Conservation (phyloP, 371 early-diverging fungal genomes). For the Mortierella polycephala region DNA sequence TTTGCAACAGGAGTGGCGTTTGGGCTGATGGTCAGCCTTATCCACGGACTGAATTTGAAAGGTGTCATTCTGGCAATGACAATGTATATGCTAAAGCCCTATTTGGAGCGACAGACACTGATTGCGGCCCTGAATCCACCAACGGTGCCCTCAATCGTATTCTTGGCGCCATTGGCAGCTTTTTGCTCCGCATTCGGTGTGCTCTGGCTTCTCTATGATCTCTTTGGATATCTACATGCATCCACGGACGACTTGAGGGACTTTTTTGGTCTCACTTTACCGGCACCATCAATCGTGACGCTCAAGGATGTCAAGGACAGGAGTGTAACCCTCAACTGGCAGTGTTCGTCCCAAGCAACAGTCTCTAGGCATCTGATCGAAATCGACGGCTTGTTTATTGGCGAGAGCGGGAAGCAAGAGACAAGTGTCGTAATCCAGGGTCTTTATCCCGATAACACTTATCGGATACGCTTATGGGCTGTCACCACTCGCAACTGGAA, state of each 20-base stretch:
- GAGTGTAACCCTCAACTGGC: slow-evolving; percentile 57
- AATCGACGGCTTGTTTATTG: slow-evolving; percentile 60
- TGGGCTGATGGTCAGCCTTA: slow-evolving; percentile 59
- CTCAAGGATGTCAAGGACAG: slow-evolving; percentile 59
- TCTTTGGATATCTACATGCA: slow-evolving; percentile 51
- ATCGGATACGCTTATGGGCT: slow-evolving; percentile 64
- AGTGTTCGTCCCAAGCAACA: slow-evolving; percentile 45
- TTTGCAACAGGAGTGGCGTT: slow-evolving; percentile 60
- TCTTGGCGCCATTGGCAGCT: slow-evolving; percentile 59
- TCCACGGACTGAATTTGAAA: slow-evolving; percentile 60
- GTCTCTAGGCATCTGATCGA: slow-evolving; percentile 59
- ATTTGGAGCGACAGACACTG: slow-evolving; percentile 52
- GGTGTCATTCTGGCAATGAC: slow-evolving; percentile 58
- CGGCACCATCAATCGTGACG: slow-evolving; percentile 56
- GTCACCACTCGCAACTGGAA: slow-evolving; percentile 57
- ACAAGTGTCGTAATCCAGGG: slow-evolving; percentile 59
- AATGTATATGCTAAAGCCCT: slow-evolving; percentile 58
- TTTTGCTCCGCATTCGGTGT: slow-evolving; percentile 61
- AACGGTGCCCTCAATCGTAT: slow-evolving; percentile 47
- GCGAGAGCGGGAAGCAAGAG: slow-evolving; percentile 58
- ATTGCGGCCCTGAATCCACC: slow-evolving; percentile 48
- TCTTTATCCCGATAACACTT: slow-evolving; percentile 54
- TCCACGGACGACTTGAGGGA: slow-evolving; percentile 54
- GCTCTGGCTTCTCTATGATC: slow-evolving; percentile 57
- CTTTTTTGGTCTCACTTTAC: slow-evolving; percentile 59